Evolutionary conservation across 1,284 basidiomycete species (phyloP), one percentile per base, ranked within the genome.

Genomic region (Vanrija sp.): DNA sequence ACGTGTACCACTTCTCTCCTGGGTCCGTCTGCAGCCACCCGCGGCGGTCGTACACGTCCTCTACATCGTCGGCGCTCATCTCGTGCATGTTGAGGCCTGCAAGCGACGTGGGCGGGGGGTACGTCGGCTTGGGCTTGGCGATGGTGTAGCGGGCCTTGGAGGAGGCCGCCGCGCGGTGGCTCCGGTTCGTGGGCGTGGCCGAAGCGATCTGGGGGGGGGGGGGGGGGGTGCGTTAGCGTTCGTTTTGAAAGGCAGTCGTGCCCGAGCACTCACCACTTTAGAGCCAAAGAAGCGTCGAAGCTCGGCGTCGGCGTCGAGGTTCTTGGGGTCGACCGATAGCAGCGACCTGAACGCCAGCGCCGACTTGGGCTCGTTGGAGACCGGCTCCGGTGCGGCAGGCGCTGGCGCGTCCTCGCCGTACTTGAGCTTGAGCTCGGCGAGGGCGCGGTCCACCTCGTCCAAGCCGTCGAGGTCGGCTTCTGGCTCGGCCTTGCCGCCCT

Each of bases 241-340:
- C n/a, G n/a, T n/a, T n/a, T 38, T 51, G 8, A 51, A 42, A 38
- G 18, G 43, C 16, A 26, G 9, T 9, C 34, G 14, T 7, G 16
- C 23, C 21, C 21, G 21, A 23, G 3, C 3, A 57, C 84, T 79
- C 15, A 95, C 83, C 51, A 95, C 91, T 70, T 87, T 89, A 7
- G 89, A 83, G 1, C 93, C 93, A 67, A 97, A 97, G 81, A 96
- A 94, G 60, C 85, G 87, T 54, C 88, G 85, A 74, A 96, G 83
- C 72, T 97, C 93, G 0, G 86, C 86, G 55, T 94, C 91, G 10
- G 86, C 82, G 59, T 96, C 91, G 16, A 96, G 83, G 65, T 91
- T 82, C 51, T 86, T 80, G 1, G 86, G 78, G 0, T 89, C 90
- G 5, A 93, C 85, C 0, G 86, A 79, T 6, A 95, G 80, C 1